A percentile compares a stretch with the other conserved stretches of the same genome.
phyloP scores from a whole-genome alignment of 1,284 basidiomycete genomes.

The Trametes sp. region DNA sequence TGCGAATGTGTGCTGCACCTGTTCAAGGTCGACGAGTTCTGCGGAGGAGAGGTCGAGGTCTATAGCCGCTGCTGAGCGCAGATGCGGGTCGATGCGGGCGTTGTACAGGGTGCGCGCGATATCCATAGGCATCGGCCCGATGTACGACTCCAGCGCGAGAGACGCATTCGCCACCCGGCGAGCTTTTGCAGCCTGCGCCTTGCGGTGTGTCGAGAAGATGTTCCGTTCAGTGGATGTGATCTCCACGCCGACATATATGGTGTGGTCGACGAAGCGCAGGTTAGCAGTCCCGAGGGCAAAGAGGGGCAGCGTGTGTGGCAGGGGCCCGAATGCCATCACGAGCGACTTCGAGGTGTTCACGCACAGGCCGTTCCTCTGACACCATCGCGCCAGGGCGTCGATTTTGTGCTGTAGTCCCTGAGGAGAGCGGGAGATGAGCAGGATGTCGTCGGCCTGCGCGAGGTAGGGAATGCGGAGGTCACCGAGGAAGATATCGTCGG shows the following conservation, averaged over 20 bases:
- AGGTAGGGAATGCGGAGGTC: slow-evolving; percentile 33
- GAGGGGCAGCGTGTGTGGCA: background rate
- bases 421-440: slow-evolving; percentile 34
- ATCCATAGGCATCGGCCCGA: background rate
- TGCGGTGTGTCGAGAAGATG: background rate
- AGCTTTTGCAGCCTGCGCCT: background rate
- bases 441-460: slow-evolving; percentile 42
- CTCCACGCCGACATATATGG: background rate
- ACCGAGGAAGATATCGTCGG: slow-evolving; percentile 32
- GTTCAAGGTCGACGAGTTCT: background rate
- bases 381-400: slow-evolving; percentile 30
- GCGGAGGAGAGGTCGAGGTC: background rate
- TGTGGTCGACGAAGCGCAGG: background rate
- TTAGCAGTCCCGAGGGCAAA: background rate
- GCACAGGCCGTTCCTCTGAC: slow-evolving; percentile 35
- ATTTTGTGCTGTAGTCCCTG: slow-evolving; percentile 39
- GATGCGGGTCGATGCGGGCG: no score
- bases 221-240: background rate
- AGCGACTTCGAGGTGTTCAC: slow-evolving; percentile 37
- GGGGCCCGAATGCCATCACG: slow-evolving; percentile 31
- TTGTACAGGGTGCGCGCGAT: no score
- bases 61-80: background rate
- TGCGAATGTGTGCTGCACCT: background rate
- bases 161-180: background rate
- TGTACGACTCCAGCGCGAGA: background rate